A percentile compares a stretch with the other conserved stretches of the same genome.
These are phyloP conservation scores for Pseudogymnoascus sp. DNA, from an alignment of 2,329 filamentous ascomycete species.

Conservation along the genomic window DNA sequence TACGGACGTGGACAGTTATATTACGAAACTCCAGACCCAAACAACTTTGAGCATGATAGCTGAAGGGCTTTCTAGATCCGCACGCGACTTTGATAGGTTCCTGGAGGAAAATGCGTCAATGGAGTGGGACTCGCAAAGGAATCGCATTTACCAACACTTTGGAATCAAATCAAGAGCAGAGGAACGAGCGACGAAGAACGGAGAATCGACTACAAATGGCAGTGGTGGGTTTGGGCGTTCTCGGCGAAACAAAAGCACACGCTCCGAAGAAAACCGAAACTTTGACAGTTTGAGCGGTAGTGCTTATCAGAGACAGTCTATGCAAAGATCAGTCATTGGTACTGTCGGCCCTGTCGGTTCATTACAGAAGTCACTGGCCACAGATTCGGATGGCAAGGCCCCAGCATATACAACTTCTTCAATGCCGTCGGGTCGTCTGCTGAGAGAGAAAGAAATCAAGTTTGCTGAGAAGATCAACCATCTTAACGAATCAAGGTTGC, in stretches of 20 bases:
- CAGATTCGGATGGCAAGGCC: constrained; percentile 57
- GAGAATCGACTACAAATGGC: constrained; percentile 29
- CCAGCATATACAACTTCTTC: constrained; percentile 33
- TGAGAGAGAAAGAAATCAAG: constrained; percentile 76
- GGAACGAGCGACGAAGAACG: constrained; percentile 11
- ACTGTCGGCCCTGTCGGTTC: constrained; percentile 61
- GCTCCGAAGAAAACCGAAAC: constrained; percentile 44
- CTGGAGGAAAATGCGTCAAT: constrained; percentile 90
- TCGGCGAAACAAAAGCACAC: constrained; percentile 27
- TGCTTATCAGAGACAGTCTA: constrained; percentile 60
- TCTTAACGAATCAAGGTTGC: constrained; percentile 66
- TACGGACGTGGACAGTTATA: constrained; percentile 69
- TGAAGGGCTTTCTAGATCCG: constrained; percentile 81
- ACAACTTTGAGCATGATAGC: constrained; percentile 87
- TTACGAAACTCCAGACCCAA: constrained; percentile 80
- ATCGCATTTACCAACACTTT: constrained; percentile 92
- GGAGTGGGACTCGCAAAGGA: constrained; percentile 92
- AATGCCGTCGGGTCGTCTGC: constrained; percentile 60
- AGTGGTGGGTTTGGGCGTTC: constrained; percentile 46
- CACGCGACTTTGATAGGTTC: constrained; percentile 87
- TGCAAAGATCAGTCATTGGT: constrained; percentile 83
- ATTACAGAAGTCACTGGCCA: constrained; percentile 56
- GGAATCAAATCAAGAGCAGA: constrained; percentile 64
- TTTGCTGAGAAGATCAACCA: constrained; percentile 72
- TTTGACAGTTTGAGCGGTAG: constrained; percentile 49